phyloP scores from a whole-genome alignment of 257 asterid species.

The Petrea volubilis region DNA sequence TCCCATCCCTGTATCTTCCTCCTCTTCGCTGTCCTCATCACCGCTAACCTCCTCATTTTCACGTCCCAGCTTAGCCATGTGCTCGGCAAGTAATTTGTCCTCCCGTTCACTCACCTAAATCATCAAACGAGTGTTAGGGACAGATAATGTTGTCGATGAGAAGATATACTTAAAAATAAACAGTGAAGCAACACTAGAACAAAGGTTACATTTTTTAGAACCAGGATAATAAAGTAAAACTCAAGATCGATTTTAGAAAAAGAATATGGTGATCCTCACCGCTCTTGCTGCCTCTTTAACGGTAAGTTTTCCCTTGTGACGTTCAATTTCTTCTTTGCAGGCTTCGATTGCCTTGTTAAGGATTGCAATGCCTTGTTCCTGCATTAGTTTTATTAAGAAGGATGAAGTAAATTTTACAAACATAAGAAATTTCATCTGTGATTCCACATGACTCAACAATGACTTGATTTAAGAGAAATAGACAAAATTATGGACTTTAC shows the following conservation, averaged over 20 bases:
- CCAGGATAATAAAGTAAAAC: too few relatives aligned
- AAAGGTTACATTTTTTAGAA: too few relatives aligned
- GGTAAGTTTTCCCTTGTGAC: conserved; percentile 80
- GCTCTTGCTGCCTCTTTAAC: conserved; percentile 93
- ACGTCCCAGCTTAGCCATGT: conserved; percentile 68
- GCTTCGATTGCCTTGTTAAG: conserved; percentile 87
- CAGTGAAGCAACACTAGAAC: background rate
- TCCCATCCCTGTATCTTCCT: conserved; percentile 99
- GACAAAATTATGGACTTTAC: background rate
- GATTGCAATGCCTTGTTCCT: conserved; percentile 93
- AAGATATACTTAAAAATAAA: background rate
- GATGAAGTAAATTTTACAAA: background rate
- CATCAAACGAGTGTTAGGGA: background rate
- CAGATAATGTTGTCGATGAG: background rate
- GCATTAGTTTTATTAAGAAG: conserved; percentile 21
- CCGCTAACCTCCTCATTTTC: conserved; percentile 87
- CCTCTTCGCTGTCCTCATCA: conserved; percentile 91
- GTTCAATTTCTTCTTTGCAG: conserved; percentile 76
- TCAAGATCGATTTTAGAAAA: background rate
- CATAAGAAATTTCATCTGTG: conserved; percentile 2
- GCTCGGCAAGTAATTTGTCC: conserved; percentile 81
- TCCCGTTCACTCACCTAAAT: conserved; percentile 94
- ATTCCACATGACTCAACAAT: background rate
- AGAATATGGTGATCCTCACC: conserved; percentile 49
- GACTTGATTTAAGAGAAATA: background rate